A percentile compares a stretch with the other conserved stretches of the same genome.
Evolutionary conservation across 805 yeast genomes (phyloP).

Genomic region (Torulaspora indica): DNA sequence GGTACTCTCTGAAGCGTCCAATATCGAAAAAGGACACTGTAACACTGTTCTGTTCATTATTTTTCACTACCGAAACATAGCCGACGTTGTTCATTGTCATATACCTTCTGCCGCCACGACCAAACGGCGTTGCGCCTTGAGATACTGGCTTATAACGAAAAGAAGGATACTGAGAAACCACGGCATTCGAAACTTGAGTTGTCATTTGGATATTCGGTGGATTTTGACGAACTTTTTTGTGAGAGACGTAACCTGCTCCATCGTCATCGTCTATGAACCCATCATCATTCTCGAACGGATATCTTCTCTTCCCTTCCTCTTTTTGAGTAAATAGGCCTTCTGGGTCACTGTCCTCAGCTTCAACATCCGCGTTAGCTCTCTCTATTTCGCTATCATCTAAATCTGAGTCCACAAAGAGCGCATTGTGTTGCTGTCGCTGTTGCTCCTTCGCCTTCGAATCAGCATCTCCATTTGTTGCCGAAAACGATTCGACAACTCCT

Average conservation of each 20-base stretch:
- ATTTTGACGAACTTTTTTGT: slow-evolving; percentile 16
- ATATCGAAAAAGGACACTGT: slow-evolving; percentile 85
- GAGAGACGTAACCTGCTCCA: slow-evolving; percentile 44
- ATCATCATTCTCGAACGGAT: slow-evolving; percentile 42
- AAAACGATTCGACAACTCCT: slow-evolving; percentile 23
- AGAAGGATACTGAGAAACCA: background rate
- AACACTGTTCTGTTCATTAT: slow-evolving; percentile 56
- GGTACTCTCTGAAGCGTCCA: slow-evolving; percentile 69
- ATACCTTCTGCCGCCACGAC: slow-evolving; percentile 59
- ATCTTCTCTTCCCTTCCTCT: slow-evolving; percentile 22
- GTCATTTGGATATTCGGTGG: slow-evolving; percentile 10
- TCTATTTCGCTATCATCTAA: slow-evolving; percentile 25
- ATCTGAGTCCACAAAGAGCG: slow-evolving; percentile 35
- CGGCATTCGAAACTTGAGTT: background rate
- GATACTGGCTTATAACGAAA: slow-evolving; percentile 60
- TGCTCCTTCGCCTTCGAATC: background rate
- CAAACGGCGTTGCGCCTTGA: slow-evolving; percentile 87
- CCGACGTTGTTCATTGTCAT: slow-evolving; percentile 77
- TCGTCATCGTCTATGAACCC: slow-evolving; percentile 64
- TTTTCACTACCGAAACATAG: slow-evolving; percentile 71
- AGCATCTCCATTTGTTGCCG: background rate
- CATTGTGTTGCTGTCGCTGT: slow-evolving; percentile 14
- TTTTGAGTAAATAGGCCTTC: slow-evolving; percentile 19
- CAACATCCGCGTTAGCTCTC: slow-evolving; percentile 20
- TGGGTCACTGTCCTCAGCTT: slow-evolving; percentile 21